A percentile compares a stretch with the other conserved stretches of the same genome.
Evolutionary conservation across 768 basidiomycete genomes (phyloP).

Genomic region (Daedaleopsis sinensis): DNA sequence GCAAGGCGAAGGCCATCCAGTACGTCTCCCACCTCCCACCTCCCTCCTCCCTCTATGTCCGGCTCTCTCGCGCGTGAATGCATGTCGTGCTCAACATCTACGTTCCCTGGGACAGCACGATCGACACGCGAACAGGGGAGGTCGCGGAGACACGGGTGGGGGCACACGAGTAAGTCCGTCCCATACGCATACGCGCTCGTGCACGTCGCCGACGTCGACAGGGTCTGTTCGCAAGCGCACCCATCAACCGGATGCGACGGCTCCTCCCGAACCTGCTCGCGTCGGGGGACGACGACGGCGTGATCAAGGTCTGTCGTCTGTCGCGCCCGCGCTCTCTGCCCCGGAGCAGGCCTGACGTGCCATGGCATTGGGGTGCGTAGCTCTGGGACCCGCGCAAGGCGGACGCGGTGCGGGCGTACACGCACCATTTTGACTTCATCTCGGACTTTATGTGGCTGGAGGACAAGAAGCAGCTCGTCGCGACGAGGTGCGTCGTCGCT

Average conservation of each 20-base stretch:
- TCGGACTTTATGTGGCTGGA: slow-evolving; percentile 88
- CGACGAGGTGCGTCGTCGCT: slow-evolving; percentile 71
- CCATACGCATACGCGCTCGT: slow-evolving; percentile 2
- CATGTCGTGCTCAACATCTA: no score
- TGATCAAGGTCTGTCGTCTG: slow-evolving; percentile 87
- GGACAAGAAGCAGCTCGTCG: slow-evolving; percentile 62
- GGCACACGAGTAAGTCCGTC: slow-evolving; percentile 35
- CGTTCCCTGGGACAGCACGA: slow-evolving; percentile 18
- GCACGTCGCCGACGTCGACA: slow-evolving; percentile 17
- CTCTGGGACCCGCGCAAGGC: slow-evolving; percentile 86
- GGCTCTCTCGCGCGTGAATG: no score
- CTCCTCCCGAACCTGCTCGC: slow-evolving; percentile 72
- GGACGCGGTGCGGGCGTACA: slow-evolving; percentile 66
- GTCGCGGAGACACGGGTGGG: slow-evolving; percentile 26
- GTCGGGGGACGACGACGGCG: slow-evolving; percentile 93
- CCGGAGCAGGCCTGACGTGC: background rate
- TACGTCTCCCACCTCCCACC: no score
- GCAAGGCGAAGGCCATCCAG: slow-evolving; percentile 82
- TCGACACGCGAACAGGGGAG: slow-evolving; percentile 28
- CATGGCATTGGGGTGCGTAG: slow-evolving; percentile 40
- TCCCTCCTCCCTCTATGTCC: no score
- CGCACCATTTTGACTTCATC: slow-evolving; percentile 93
- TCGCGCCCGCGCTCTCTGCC: no score
- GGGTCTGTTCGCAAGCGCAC: slow-evolving; percentile 54
- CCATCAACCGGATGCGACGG: slow-evolving; percentile 84